Conservation (phyloP, 2,329 filamentous ascomycete genomes). For the Monascus ruber region DNA sequence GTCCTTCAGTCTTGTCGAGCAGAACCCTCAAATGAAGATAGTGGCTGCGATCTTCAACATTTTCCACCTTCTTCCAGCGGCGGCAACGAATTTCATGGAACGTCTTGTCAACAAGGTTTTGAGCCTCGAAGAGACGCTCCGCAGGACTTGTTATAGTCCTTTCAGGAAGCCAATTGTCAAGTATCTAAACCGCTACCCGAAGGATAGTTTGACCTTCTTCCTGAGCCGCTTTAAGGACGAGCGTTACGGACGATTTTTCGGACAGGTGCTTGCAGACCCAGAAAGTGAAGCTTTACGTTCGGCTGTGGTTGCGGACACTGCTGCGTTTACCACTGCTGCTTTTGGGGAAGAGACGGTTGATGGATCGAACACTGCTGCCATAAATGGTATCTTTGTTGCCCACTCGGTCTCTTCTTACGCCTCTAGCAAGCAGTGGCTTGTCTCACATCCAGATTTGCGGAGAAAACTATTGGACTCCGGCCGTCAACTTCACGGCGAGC, state of each 20-base stretch:
- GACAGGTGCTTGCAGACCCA: constrained; percentile 68
- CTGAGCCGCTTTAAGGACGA: constrained; percentile 70
- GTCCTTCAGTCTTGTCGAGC: constrained; percentile 89
- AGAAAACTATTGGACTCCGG: constrained; percentile 51
- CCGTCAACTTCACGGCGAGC: constrained; percentile 64
- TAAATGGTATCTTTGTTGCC: constrained; percentile 80
- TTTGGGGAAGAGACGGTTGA: constrained; percentile 53
- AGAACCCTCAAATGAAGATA: constrained; percentile 85
- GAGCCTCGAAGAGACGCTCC: constrained; percentile 71
- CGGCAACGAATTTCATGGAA: constrained; percentile 83
- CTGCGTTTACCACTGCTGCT: constrained; percentile 56
- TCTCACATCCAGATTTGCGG: constrained; percentile 47
- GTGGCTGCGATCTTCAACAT: constrained; percentile 92
- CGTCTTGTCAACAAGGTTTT: constrained; percentile 83
- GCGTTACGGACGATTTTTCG: constrained; percentile 80
- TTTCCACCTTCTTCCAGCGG: constrained; percentile 86
- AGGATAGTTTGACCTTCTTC: constrained; percentile 74
- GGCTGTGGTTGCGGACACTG: constrained; percentile 60
- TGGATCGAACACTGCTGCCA: constrained; percentile 62
- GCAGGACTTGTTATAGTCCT: constrained; percentile 79
- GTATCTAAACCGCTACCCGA: constrained; percentile 86
- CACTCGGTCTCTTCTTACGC: constrained; percentile 63
- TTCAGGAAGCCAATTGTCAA: constrained; percentile 84
- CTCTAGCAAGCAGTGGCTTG: constrained; percentile 55
- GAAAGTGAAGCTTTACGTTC: constrained; percentile 66